A percentile compares a stretch with the other conserved stretches of the same genome.
phyloP scores from a whole-genome alignment of 768 basidiomycete genomes.

The Chalciporus pseudorubinellus region DNA sequence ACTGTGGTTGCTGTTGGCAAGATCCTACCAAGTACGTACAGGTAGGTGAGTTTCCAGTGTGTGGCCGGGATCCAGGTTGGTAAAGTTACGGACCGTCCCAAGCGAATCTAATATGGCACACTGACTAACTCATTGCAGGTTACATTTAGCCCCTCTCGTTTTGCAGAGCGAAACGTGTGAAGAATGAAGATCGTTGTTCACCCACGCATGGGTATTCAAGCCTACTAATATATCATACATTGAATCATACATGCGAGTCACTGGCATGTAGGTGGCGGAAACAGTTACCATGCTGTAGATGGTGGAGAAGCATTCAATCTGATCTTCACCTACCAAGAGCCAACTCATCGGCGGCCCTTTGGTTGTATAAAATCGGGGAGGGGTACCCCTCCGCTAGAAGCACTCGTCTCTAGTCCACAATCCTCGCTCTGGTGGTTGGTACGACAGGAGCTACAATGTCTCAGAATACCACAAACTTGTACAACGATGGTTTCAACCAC shows the following conservation, averaged over 20 bases:
- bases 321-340: neutral
- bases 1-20: neutral
- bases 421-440: neutral
- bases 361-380: slow-evolving; percentile 18
- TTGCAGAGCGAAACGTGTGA: too few species aligned
- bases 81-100: too few species aligned
- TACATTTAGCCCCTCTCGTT: too few species aligned
- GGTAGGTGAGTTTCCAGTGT: neutral
- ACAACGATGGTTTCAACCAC: slow-evolving; percentile 27
- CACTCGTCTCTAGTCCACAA: neutral
- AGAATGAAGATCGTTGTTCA: neutral
- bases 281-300: slow-evolving; percentile 26
- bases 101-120: neutral
- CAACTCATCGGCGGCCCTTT: neutral
- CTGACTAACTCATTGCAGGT: neutral
- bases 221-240: slow-evolving; percentile 15
- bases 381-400: neutral
- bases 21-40: neutral
- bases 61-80: too few species aligned
- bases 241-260: slow-evolving; percentile 16
- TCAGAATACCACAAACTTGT: slow-evolving; percentile 10
- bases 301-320: neutral
- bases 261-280: slow-evolving; percentile 5
- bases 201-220: slow-evolving; percentile 6
- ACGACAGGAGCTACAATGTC: slow-evolving; percentile 13